Base-by-base conservation (phyloP, 495 filamentous ascomycete genomes). In the Penicillium crystallinum region DNA sequence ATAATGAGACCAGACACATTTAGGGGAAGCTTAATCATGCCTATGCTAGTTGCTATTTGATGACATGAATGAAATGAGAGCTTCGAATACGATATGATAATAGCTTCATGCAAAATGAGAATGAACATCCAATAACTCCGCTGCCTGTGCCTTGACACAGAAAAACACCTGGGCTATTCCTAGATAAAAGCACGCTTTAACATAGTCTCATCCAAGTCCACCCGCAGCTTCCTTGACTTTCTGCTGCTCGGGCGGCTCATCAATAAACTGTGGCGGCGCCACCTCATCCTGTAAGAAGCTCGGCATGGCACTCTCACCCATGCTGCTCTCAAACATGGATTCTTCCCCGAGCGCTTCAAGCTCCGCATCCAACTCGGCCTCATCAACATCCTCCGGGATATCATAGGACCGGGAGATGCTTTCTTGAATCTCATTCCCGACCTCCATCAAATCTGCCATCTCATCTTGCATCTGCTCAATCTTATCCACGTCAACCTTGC, bases 371-470 rank as follows among this genome's bases (percentile, higher is more conserved):
- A 97, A 73, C 72, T 99, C 93, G 2, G 88, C 86, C 82, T 99
- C 95, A 72, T 99, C 93, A 49, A 99, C 91, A 65, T 97, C 92
- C 65, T 98, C 93, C 1, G 93, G 93, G 19, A 98, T 76, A 66
- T 97, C 93, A 67, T 99, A 99, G 53, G 90, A 88, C 54, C 95
- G 71, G 46, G 88, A 90, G 46, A 99, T 88, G 52, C 86, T 91
- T 75, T 99, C 93, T 69, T 99, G 89, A 50, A 99, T 99, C 72
- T 97, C 93, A 70, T 97, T 97, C 2, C 95, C 93, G 34, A 97
- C 83, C 62, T 98, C 95, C 83, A 98, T 88, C 71, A 97, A 61
- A 72, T 98, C 93, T 31, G 90, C 90, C 92, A 98, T 97, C 77
- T 98, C 93, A 66, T 98, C 93, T 79, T 98, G 93, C 79, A 98